These are phyloP conservation scores for Trapa bicornis DNA, from an alignment of 345 rosid species.

Conservation along the genomic window DNA sequence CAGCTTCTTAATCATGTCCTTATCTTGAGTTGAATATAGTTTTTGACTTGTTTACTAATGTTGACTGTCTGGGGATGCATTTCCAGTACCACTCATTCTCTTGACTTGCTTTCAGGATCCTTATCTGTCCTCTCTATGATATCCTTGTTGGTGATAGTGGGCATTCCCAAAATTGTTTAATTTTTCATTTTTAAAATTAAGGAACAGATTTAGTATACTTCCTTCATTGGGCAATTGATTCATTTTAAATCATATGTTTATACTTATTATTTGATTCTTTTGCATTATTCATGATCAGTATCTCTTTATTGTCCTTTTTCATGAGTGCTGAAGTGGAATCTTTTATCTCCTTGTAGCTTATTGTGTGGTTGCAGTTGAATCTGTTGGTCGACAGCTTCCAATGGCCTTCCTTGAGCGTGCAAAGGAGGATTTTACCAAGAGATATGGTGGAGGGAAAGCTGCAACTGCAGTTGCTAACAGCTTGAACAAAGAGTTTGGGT, in stretches of 20 bases:
- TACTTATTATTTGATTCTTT: not conserved
- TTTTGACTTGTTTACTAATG: not conserved
- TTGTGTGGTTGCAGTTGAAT: conserved; percentile 58
- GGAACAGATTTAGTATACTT: not conserved
- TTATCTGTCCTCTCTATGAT: not conserved
- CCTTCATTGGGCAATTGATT: not conserved
- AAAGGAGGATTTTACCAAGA: conserved; percentile 40
- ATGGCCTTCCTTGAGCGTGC: conserved; percentile 53
- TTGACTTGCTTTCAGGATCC: not conserved
- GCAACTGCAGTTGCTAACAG: conserved; percentile 34
- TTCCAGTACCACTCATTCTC: not conserved
- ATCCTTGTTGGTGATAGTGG: not conserved
- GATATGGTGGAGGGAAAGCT: conserved; percentile 46
- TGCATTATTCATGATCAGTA: not conserved
- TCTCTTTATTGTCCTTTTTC: not conserved
- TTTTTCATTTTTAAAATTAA: not conserved
- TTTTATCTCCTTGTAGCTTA: conserved; percentile 28
- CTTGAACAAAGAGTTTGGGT: conserved; percentile 49
- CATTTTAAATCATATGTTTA: not conserved
- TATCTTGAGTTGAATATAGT: not conserved
- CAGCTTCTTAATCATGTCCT: not conserved
- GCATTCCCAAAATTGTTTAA: not conserved
- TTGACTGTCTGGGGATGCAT: not conserved
- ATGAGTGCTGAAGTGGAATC: not conserved
- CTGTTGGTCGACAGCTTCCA: conserved; percentile 44